Evolutionary conservation across 768 basidiomycete species (phyloP).

Genomic region (Mycena metata): DNA sequence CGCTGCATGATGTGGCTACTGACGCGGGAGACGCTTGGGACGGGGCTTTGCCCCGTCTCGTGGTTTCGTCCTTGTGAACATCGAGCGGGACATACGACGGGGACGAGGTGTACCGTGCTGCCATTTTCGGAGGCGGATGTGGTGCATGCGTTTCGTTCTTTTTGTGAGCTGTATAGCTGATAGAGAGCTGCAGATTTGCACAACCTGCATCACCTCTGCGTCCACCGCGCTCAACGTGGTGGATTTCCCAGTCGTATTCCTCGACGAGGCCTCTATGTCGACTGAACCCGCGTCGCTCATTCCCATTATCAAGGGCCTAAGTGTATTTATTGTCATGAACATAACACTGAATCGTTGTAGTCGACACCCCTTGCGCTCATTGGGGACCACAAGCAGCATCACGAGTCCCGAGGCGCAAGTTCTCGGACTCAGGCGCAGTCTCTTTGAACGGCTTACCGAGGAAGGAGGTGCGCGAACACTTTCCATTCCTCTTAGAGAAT

Average conservation of each 20-base stretch:
- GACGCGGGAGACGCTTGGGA: too few species aligned
- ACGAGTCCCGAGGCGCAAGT: slow-evolving; percentile 79
- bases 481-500: slow-evolving; percentile 1
- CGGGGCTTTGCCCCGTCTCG: too few species aligned
- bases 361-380: slow-evolving; percentile 88
- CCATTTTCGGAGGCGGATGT: slow-evolving; percentile 81
- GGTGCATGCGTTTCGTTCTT: slow-evolving; percentile 50
- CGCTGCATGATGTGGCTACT: too few species aligned
- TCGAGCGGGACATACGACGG: too few species aligned
- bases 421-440: slow-evolving; percentile 80
- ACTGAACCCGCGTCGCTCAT: slow-evolving; percentile 94
- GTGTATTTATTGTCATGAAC: slow-evolving; percentile 48
- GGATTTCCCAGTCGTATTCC: slow-evolving; percentile 93
- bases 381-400: slow-evolving; percentile 97
- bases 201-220: slow-evolving; percentile 88
- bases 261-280: slow-evolving; percentile 97
- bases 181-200: slow-evolving; percentile 73
- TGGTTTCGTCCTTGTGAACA: too few species aligned
- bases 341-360: slow-evolving; percentile 54
- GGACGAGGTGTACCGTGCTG: too few species aligned
- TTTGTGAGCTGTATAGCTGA: slow-evolving; percentile 23
- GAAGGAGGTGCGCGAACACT: slow-evolving; percentile 73
- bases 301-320: slow-evolving; percentile 93
- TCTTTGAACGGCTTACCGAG: slow-evolving; percentile 92
- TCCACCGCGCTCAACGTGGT: slow-evolving; percentile 72